Percentiles rank a stretch among this genome's conserved stretches.
Conservation (phyloP, 139 green algal species). For the Closterium sp. region DNA sequence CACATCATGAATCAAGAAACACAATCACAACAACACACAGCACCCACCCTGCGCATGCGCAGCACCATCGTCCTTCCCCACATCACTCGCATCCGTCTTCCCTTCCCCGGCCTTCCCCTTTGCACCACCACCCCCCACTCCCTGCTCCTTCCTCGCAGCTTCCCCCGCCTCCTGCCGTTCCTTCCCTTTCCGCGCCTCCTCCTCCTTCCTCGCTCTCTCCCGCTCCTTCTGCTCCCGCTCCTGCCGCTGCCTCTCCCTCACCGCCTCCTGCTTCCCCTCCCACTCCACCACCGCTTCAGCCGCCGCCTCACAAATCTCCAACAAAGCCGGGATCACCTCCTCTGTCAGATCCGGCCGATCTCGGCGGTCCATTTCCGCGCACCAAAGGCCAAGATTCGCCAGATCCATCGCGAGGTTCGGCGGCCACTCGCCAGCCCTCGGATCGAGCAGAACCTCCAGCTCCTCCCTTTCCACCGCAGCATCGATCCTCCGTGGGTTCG, state of each 20-base stretch:
- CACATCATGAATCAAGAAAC: too few relatives aligned
- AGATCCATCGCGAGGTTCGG: slow-evolving; percentile 25
- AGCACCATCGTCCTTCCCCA: too few relatives aligned
- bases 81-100: too few relatives aligned
- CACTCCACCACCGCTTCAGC: not conserved
- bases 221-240: not conserved
- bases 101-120: too few relatives aligned
- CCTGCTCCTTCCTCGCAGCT: too few relatives aligned
- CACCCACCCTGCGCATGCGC: too few relatives aligned
- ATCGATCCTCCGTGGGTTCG: slow-evolving; percentile 13
- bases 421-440: slow-evolving; percentile 25
- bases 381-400: slow-evolving; percentile 15
- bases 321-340: slow-evolving; percentile 18
- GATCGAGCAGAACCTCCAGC: slow-evolving; percentile 6
- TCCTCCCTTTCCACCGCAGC: slow-evolving; percentile 11
- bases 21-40: too few relatives aligned
- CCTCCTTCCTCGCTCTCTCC: not conserved
- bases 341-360: slow-evolving; percentile 18
- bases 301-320: slow-evolving; percentile 20
- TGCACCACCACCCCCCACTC: too few relatives aligned
- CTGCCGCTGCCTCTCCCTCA: not conserved
- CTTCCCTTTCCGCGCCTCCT: not conserved
- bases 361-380: slow-evolving; percentile 24
- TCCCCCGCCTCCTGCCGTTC: not conserved
- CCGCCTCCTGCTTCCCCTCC: not conserved